Evolutionary conservation across 805 yeast genomes (phyloP), one percentile per base, ranked within the genome.

Genomic region (Schizosaccharomyces cryophilus): DNA sequence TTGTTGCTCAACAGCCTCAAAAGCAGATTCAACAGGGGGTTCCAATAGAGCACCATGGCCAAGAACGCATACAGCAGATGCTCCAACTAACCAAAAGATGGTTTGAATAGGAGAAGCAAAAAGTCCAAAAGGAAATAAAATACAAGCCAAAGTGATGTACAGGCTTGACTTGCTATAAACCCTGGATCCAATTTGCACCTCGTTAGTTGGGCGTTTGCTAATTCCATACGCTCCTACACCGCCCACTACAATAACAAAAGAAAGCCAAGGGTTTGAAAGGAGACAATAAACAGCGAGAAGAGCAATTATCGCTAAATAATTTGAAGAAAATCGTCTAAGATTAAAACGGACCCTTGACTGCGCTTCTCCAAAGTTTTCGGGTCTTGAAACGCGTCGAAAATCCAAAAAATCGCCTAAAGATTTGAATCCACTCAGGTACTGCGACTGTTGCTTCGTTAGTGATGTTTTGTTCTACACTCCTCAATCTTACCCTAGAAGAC

Each of bases 391-490:
- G 70, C 95, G 83, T 72, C 88, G 85, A 69, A 85, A 73, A 70
- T 93, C 96, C 69, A 93, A 87, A 70, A 93, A 93, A 71, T 93
- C 98, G 72, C 84, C 93, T 54, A 94, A 89, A 45, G 96, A 29
- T 51, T 35, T 58, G 21, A 56, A 56, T 17, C 45, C 35, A 3
- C 29, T 21, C 26, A 56, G 21, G 30, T 42, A 30, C 17, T 24
- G 19, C 24, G 19, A 19, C 60, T 58, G 21, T 29, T 5, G 40
- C n/a, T 17, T 26, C 38, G 40, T 51, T 29, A 35, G 38, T 19
- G 19, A 60, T 29, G 21, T 69, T 62, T 58, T 13, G 3, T 35
- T 35, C 40, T 35, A 35, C 40, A 6, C 6, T 9, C 40, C 9
- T 35, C 40, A 11, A 6, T 35, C 40, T 13, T 35, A 35, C 40